Percentiles rank a stretch among this genome's conserved stretches.
Evolutionary conservation across 108 stramenopile genomes (phyloP).

Genomic region (Conticribra weissflogii): DNA sequence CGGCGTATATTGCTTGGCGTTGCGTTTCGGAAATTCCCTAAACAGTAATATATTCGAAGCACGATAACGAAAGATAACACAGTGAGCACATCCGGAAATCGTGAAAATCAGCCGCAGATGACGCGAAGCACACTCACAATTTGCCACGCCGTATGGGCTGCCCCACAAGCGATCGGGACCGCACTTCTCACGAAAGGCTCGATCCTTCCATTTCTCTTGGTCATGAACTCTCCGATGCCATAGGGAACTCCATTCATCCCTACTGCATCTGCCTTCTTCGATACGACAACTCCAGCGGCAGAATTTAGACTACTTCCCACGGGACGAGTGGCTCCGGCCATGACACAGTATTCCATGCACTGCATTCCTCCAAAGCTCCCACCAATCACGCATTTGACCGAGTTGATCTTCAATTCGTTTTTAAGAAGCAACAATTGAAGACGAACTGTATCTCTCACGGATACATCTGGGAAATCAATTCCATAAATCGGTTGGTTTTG

Average conservation of each 20-base stretch:
- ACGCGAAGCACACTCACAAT: slow-evolving; percentile 52
- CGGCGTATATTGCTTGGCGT: slow-evolving; percentile 94
- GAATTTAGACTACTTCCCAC: background rate
- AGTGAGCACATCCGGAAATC: background rate
- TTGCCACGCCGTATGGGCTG: slow-evolving; percentile 93
- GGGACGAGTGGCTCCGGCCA: slow-evolving; percentile 66
- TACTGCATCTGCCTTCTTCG: background rate
- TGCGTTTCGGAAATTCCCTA: slow-evolving; percentile 83
- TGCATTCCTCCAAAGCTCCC: slow-evolving; percentile 97
- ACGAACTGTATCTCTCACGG: slow-evolving; percentile 86
- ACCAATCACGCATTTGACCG: slow-evolving; percentile 90
- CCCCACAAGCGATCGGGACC: slow-evolving; percentile 91
- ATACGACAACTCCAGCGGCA: slow-evolving; percentile 2
- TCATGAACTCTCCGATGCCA: slow-evolving; percentile 47
- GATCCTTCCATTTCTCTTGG: slow-evolving; percentile 47
- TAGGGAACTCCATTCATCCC: slow-evolving; percentile 23
- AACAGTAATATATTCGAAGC: no score
- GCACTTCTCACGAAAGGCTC: slow-evolving; percentile 79
- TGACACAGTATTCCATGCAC: slow-evolving; percentile 89
- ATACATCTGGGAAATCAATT: slow-evolving; percentile 86
- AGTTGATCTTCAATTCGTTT: slow-evolving; percentile 70
- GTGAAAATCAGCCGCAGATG: background rate
- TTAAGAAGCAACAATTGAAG: slow-evolving; percentile 79
- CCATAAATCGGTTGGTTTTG: slow-evolving; percentile 62
- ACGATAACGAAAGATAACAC: background rate